Evolutionary conservation across 345 rosid species (phyloP).

Genomic region (Arabis alpina): DNA sequence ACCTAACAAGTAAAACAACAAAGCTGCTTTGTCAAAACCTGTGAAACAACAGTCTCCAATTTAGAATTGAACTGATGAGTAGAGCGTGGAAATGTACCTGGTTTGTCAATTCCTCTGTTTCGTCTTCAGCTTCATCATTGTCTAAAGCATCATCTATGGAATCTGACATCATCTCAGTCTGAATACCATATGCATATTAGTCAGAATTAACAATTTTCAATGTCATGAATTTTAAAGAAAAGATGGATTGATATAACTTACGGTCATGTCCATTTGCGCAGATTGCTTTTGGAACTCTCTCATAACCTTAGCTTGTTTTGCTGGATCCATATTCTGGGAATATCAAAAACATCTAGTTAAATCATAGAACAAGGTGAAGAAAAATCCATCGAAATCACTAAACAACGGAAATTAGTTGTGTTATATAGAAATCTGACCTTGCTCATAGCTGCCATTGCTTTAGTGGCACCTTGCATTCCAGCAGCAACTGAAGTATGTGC

Average conservation of each 20-base stretch:
- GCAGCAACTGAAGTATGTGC: conserved; percentile 91
- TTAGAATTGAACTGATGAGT: background rate
- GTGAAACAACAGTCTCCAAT: background rate
- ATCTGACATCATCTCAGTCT: conserved; percentile 99
- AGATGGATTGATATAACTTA: conserved; percentile 48
- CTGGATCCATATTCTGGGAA: conserved; percentile 94
- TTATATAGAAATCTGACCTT: conserved; percentile 54
- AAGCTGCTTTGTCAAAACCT: background rate
- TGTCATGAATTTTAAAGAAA: conserved; percentile 20
- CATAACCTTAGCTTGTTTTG: conserved; percentile 76
- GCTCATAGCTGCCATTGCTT: conserved; percentile 89
- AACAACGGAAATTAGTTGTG: background rate
- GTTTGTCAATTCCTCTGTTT: conserved; percentile 90
- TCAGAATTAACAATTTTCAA: conserved; percentile 26
- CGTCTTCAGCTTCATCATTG: conserved; percentile 93
- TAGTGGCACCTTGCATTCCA: conserved; percentile 90
- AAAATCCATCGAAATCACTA: background rate
- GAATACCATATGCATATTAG: conserved; percentile 37
- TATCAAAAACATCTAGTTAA: conserved; percentile 4
- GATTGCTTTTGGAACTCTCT: conserved; percentile 93
- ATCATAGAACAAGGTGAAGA: background rate
- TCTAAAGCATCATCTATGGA: conserved; percentile 89
- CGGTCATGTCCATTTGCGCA: conserved; percentile 97
- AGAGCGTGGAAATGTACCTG: conserved; percentile 52
- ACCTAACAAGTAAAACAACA: conserved; percentile 53